A percentile compares a stretch with the other conserved stretches of the same genome.
Evolutionary conservation across 208 protist genomes (phyloP).

Genomic region (Crithidia mellificae): DNA sequence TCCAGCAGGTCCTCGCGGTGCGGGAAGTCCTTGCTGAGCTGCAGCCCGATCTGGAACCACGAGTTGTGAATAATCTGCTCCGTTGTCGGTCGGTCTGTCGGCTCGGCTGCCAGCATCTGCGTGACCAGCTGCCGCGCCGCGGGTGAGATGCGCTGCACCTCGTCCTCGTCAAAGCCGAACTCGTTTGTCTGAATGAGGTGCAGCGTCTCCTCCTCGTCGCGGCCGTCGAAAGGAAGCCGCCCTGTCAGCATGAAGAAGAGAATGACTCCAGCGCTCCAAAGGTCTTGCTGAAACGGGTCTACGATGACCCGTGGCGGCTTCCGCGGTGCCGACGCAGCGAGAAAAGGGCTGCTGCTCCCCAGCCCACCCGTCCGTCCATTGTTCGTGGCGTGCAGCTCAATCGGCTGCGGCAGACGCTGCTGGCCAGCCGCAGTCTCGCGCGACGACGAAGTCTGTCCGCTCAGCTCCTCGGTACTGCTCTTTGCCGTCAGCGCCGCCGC

Average conservation of each 20-base stretch:
- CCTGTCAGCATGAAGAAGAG: constrained; percentile 96
- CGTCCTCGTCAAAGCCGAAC: constrained; percentile 71
- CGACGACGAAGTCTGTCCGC: constrained; percentile 12
- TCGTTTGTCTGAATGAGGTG: constrained; percentile 74
- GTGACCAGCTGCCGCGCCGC: constrained; percentile 58
- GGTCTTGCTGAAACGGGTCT: constrained; percentile 86
- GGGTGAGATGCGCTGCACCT: constrained; percentile 65
- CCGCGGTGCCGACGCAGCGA: background rate
- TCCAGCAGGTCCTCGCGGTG: constrained; percentile 54
- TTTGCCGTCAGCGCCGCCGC: constrained; percentile 1
- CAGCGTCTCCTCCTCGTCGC: constrained; percentile 94
- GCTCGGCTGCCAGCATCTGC: constrained; percentile 83
- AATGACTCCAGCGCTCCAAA: constrained; percentile 92
- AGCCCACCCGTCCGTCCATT: too few relatives aligned
- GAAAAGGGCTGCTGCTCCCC: background rate
- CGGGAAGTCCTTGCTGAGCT: constrained; percentile 62
- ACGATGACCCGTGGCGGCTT: constrained; percentile 41
- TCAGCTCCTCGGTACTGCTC: constrained; percentile 13
- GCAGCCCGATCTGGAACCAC: constrained; percentile 84
- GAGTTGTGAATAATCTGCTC: constrained; percentile 81
- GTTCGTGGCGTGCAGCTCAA: background rate
- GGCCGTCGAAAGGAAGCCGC: constrained; percentile 95
- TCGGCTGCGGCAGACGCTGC: background rate
- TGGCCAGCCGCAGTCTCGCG: background rate
- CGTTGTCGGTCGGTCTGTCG: constrained; percentile 77